Conservation (phyloP, 768 basidiomycete species). For the Russula abietina region DNA sequence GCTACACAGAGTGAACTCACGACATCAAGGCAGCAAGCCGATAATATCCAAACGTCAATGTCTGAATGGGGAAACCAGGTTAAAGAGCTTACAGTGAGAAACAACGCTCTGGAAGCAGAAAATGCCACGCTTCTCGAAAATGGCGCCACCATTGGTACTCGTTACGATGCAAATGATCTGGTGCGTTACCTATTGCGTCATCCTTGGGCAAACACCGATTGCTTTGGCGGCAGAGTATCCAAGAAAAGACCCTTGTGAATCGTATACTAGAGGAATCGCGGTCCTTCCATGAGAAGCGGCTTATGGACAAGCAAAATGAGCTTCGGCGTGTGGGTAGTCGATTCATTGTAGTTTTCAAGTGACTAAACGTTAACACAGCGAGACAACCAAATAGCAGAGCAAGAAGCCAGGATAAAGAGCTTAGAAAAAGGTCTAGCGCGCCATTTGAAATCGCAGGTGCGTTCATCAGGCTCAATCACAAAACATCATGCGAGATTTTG, state of each 20-base stretch:
- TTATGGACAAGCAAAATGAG: slow-evolving; percentile 34
- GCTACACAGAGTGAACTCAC: slow-evolving; percentile 21
- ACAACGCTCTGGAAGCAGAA: slow-evolving; percentile 26
- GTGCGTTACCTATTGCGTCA: slow-evolving; percentile 21
- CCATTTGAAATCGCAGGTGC: slow-evolving; percentile 29
- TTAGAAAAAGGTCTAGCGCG: slow-evolving; percentile 32
- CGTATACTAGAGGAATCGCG: slow-evolving; percentile 31
- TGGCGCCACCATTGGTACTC: slow-evolving; percentile 28
- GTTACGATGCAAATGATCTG: slow-evolving; percentile 32
- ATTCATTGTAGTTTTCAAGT: neutral
- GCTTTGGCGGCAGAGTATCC: slow-evolving; percentile 26
- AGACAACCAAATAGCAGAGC: slow-evolving; percentile 31
- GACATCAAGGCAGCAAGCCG: slow-evolving; percentile 23
- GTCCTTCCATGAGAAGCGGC: slow-evolving; percentile 32
- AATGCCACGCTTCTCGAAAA: slow-evolving; percentile 25
- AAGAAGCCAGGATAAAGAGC: slow-evolving; percentile 29
- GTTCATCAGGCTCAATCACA: neutral
- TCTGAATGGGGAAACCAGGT: slow-evolving; percentile 26
- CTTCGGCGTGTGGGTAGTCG: slow-evolving; percentile 30
- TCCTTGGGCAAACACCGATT: neutral
- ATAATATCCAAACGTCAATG: slow-evolving; percentile 24
- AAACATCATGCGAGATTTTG: neutral
- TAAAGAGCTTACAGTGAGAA: slow-evolving; percentile 25
- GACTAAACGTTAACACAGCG: slow-evolving; percentile 25
- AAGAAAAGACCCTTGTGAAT: slow-evolving; percentile 33